A percentile compares a stretch with the other conserved stretches of the same genome.
These are phyloP conservation scores for Micromonas pusilla DNA, from an alignment of 139 green algal species.

Conservation along the genomic window DNA sequence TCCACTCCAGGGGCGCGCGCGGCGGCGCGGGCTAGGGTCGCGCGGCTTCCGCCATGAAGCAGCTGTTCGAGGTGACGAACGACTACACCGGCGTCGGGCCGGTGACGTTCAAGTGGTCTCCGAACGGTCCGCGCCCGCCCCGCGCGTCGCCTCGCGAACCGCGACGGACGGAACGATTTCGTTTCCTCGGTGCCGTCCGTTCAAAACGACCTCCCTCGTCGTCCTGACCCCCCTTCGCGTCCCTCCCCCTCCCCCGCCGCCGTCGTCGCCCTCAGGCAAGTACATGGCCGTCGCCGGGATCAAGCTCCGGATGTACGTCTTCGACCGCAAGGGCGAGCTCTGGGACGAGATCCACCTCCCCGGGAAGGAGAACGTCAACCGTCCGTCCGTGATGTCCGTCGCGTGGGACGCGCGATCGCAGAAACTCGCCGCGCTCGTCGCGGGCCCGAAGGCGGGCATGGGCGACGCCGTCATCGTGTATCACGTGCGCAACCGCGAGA, in stretches of 20 bases:
- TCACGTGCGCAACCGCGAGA: background rate
- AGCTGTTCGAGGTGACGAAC: background rate
- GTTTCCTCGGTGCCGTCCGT: too few species aligned
- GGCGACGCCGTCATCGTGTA: constrained; percentile 8
- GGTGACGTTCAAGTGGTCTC: background rate
- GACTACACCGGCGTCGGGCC: background rate
- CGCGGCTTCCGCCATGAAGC: background rate
- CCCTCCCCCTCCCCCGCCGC: too few species aligned
- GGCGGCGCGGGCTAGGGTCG: too few species aligned
- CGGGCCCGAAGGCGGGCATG: constrained; percentile 3
- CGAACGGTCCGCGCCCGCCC: background rate
- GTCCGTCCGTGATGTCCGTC: background rate
- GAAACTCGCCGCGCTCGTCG: background rate
- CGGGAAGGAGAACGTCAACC: constrained; percentile 28
- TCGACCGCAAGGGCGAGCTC: constrained; percentile 53
- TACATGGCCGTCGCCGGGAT: background rate
- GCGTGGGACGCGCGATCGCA: background rate
- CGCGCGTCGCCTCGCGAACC: too few species aligned
- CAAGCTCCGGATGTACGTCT: constrained; percentile 41
- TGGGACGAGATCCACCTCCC: constrained; percentile 53
- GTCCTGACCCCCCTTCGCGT: too few species aligned
- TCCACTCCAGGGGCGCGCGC: too few species aligned
- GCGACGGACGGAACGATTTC: too few species aligned
- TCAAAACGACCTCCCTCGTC: too few species aligned
- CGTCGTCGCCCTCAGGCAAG: background rate